Base-by-base conservation (phyloP, 148 eudicot genomes). In the Cornus kousa region DNA sequence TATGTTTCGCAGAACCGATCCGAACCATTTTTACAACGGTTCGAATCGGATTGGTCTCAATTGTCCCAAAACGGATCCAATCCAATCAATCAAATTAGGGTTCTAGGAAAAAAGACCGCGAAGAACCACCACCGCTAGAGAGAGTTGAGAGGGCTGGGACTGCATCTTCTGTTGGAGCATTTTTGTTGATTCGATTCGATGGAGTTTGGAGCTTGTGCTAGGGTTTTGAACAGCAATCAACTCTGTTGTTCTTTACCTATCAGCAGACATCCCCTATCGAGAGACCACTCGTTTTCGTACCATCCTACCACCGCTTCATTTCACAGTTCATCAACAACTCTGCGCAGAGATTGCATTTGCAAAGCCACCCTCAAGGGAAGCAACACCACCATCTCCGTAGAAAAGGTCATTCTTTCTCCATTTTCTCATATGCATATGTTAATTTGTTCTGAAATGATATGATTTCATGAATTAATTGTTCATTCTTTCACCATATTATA, bases 201-300 rank as follows among this genome's bases (percentile, higher is more conserved):
- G 75, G 75, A 72, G 17, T 43, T 72, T 10, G 75, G 75, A 22
- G 62, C 75, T 72, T 72, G 80, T 78, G 48, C 35, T 50, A 70
- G 67, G 80, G 67, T 57, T 78, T 78, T 78, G 24, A 78, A 35
- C 68, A 53, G 22, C 74, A 68, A 23, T 57, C 80, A 77, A 57
- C 33, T 20, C 4, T 64, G 37, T 11, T 69, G 4, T 57, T 39
- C 57, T 28, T 28, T 28, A 28, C 28, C 28, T 28, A 28, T 28
- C 28, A 0, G 28, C 28, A 28, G 28, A n/a, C 20, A 53, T 69
- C 80, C 35, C 20, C 33, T 9, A 24, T 48, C n/a, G 9, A 62
- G 55, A 62, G 35, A 64, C 70, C 60, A 48, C 62, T 46, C 74
- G 11, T 12, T 3, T 13, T 14, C 59, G 16, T 22, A n/a, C 67